Evolutionary conservation across 192 early-diverging fungal species (phyloP).

Genomic region (Backusella tarrabulga): DNA sequence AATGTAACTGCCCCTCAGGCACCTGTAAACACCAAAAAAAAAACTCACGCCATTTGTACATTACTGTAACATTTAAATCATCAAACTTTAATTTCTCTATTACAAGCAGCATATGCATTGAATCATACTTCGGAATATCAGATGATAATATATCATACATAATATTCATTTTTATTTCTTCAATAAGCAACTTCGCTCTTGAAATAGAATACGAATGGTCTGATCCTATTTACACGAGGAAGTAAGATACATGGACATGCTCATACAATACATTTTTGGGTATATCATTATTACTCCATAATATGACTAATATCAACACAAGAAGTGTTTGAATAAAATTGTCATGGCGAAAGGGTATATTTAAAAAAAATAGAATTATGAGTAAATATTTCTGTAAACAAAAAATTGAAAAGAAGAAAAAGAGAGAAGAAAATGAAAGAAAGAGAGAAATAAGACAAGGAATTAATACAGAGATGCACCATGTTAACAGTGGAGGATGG

Average conservation of each 20-base stretch:
- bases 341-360: not conserved
- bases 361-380: not conserved
- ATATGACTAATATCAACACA: not conserved
- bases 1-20: not conserved
- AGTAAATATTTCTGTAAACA: not conserved
- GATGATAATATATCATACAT: not conserved
- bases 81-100: not conserved
- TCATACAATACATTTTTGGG: not conserved
- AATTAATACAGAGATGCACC: not conserved
- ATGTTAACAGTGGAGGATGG: not conserved
- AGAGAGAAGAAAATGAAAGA: not conserved
- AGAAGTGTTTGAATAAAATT: not conserved
- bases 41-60: slow-evolving; percentile 9
- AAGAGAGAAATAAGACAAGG: not conserved
- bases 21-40: not conserved
- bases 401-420: not conserved
- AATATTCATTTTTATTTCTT: not conserved
- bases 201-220: not conserved
- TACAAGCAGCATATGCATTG: not conserved
- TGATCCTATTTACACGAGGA: not conserved
- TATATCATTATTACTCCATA: not conserved
- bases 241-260: not conserved
- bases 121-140: not conserved
- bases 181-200: not conserved
- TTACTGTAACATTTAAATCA: not conserved